Conservation (phyloP, 257 asterid genomes). For the Ballota nigra region DNA sequence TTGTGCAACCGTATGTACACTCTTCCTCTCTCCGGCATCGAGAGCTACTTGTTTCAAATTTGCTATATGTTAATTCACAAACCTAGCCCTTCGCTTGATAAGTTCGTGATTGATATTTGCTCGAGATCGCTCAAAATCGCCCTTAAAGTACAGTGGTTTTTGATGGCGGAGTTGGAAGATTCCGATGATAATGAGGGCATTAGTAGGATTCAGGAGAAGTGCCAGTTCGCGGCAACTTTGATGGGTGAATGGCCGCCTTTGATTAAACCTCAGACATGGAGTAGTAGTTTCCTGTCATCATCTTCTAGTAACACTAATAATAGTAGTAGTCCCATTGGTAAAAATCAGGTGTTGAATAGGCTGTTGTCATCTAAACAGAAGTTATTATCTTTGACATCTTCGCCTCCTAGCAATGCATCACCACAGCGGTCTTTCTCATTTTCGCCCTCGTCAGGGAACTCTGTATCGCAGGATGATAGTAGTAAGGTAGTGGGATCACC, state of each 20-base stretch:
- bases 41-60: conserved; percentile 85
- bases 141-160: conserved; percentile 85
- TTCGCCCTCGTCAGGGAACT: conserved; percentile 57
- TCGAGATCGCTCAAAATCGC: conserved; percentile 75
- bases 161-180: conserved; percentile 96
- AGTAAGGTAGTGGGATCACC: conserved; percentile 46
- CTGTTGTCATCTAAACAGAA: conserved; percentile 82
- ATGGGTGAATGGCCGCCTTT: conserved; percentile 93
- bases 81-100: conserved; percentile 92
- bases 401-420: conserved; percentile 55
- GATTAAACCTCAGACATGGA: conserved; percentile 55
- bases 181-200: conserved; percentile 87
- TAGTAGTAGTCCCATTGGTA: conserved; percentile 54
- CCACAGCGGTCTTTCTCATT: conserved; percentile 43
- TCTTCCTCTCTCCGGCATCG: conserved; percentile 82
- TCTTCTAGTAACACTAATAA: conserved; percentile 29
- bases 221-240: conserved; percentile 91
- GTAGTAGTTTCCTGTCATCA: conserved; percentile 37
- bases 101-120: conserved; percentile 84
- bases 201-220: conserved; percentile 90
- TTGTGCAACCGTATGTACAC: conserved; percentile 93
- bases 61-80: conserved; percentile 89
- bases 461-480: conserved; percentile 51
- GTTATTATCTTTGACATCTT: conserved; percentile 64
- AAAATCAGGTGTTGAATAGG: conserved; percentile 73